These are phyloP conservation scores for Dipodascus albidus DNA, from an alignment of 805 yeast species.

Conservation along the genomic window DNA sequence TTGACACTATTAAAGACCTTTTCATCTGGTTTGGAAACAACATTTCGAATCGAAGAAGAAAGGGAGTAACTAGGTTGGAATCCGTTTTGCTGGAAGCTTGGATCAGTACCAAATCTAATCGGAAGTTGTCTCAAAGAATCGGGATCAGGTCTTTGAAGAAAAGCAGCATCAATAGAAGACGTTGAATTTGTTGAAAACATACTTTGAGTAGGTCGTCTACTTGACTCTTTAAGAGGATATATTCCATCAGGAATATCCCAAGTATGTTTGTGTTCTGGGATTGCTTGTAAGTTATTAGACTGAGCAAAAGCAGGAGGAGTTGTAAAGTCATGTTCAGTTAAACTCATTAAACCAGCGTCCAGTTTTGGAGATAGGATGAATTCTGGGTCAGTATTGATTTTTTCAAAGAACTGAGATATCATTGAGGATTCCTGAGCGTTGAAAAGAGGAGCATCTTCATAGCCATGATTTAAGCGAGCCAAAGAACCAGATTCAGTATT, in stretches of 20 bases:
- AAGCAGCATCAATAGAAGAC: neutral
- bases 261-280: neutral
- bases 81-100: conserved; percentile 1
- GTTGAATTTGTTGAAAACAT: neutral
- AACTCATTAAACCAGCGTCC: conserved; percentile 12
- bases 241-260: neutral
- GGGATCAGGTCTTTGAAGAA: neutral
- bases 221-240: neutral
- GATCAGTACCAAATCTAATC: neutral
- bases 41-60: neutral
- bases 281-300: neutral
- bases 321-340: neutral
- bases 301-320: conserved; percentile 1
- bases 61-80: neutral
- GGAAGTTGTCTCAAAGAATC: neutral
- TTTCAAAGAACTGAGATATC: conserved; percentile 22
- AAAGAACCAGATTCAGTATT: neutral
- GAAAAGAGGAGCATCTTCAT: conserved; percentile 4
- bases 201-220: neutral
- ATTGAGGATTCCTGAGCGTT: conserved; percentile 22
- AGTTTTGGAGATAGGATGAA: conserved; percentile 23
- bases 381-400: conserved; percentile 20
- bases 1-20: neutral
- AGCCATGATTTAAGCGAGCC: neutral
- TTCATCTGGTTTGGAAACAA: neutral